Evolutionary conservation across 768 basidiomycete genomes (phyloP).

Genomic region (Psilocybe tampanensis): DNA sequence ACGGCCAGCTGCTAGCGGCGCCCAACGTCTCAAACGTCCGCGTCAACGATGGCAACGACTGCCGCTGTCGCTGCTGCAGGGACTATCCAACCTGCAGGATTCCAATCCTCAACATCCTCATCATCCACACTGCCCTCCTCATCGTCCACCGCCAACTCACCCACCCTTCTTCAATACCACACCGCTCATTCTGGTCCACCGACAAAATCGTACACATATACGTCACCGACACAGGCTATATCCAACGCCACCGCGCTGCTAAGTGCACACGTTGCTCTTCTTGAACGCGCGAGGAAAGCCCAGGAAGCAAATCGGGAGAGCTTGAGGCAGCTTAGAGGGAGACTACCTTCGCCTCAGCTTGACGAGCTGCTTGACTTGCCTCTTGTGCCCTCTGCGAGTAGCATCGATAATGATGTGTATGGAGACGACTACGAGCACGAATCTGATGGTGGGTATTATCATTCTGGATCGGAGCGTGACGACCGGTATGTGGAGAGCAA

Average conservation of each 20-base stretch:
- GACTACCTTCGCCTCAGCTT: slow-evolving; percentile 46
- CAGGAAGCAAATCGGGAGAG: slow-evolving; percentile 62
- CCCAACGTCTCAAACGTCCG: no score
- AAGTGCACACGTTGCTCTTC: slow-evolving; percentile 58
- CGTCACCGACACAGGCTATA: slow-evolving; percentile 51
- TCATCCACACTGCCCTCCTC: background rate
- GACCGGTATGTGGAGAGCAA: no score
- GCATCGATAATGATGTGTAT: background rate
- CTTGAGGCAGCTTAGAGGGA: slow-evolving; percentile 43
- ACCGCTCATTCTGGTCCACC: no score
- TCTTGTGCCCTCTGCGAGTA: slow-evolving; percentile 49
- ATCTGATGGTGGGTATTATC: background rate
- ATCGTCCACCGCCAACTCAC: background rate
- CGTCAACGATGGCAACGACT: background rate
- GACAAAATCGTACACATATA: slow-evolving; percentile 2
- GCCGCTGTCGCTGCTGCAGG: background rate
- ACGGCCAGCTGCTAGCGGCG: no score
- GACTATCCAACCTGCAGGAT: background rate
- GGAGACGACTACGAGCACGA: background rate
- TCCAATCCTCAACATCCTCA: background rate
- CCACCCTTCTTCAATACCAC: background rate
- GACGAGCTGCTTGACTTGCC: slow-evolving; percentile 57
- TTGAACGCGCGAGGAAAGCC: slow-evolving; percentile 53
- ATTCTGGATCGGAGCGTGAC: no score
- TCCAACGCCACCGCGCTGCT: slow-evolving; percentile 68